These are phyloP conservation scores for Yamadazyma insecticola DNA, from an alignment of 805 yeast species.

Conservation along the genomic window DNA sequence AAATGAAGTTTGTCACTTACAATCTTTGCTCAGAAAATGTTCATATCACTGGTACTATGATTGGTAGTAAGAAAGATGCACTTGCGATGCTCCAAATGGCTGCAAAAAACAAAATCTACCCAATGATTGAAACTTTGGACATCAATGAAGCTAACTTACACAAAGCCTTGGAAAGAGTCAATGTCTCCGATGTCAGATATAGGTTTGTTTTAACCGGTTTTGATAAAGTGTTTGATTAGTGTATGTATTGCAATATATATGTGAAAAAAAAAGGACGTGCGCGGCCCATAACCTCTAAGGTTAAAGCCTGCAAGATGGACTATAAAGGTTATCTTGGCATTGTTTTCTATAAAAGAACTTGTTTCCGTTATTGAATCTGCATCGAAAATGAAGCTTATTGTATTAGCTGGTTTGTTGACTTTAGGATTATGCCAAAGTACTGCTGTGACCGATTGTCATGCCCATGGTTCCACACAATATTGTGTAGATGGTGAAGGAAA, in stretches of 20 bases:
- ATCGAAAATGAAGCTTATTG: too few species aligned
- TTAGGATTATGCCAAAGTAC: too few species aligned
- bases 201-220: constrained; percentile 58
- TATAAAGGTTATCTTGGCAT: too few species aligned
- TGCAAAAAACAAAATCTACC: constrained; percentile 28
- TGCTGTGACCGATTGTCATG: constrained; percentile 15
- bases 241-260: too few species aligned
- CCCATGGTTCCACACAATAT: constrained; percentile 13
- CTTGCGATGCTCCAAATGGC: constrained; percentile 33
- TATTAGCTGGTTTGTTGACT: too few species aligned
- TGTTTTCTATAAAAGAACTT: too few species aligned
- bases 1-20: constrained; percentile 16
- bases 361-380: too few species aligned
- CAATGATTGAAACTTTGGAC: constrained; percentile 32
- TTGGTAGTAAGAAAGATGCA: constrained; percentile 34
- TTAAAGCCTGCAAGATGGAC: too few species aligned
- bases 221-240: constrained; percentile 27
- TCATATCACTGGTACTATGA: constrained; percentile 22
- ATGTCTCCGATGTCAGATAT: constrained; percentile 32
- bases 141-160: constrained; percentile 26
- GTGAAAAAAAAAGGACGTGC: too few species aligned
- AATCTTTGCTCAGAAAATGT: constrained; percentile 20
- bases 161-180: constrained; percentile 28
- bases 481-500: constrained; percentile 16
- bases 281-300: too few species aligned